Evolutionary conservation across 495 filamentous ascomycete species (phyloP), one percentile per base, ranked within the genome.

Genomic region (Aspergillus panamensis): DNA sequence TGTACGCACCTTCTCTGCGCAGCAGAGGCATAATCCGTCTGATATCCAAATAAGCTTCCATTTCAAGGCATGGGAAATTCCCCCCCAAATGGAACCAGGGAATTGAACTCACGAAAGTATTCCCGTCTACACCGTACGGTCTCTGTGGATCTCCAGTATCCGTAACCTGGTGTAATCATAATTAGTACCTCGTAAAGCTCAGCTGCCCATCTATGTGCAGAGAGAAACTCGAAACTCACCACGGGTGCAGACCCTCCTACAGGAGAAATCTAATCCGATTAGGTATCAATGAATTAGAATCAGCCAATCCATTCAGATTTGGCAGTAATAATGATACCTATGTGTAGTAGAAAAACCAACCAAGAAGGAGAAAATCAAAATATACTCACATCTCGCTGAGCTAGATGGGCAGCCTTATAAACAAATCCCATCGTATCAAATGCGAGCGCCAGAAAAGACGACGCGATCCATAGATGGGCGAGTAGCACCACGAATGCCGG

Each of bases 41-140:
- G 37, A 39, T 30, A 1, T 31, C 30, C 42, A 10, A 32, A 25
- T 10, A 40, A 58, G 39, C 42, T 19, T 17, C 6, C 19, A 6
- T 10, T 10, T 45, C 9, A 21, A 20, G 14, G 20, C 16, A 59
- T 25, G 8, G 17, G 10, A 48, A 32, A 44, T 42, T 14, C 19
- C 48, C 30, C 13, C 29, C 12, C 48, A 9, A 16, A 31, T 20
- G 19, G 14, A 9, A 13, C 13, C 6, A 31, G 9, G 29, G 37
- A 47, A 39, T 20, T n/a, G 16, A 59, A 71, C 78, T 40, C 62
- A 81, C 77, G 62, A 81, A 81, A 3, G 73, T 79, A 54, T 75
- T 58, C 1, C 76, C 75, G 17, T 75, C 66, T 3, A 80, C 77
- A 44, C 63, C 72, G 60, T 78, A 82, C 12, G 77, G 77, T 30